Percentiles rank a stretch among this genome's conserved stretches.
Evolutionary conservation across 2,329 filamentous ascomycete species (phyloP).

Genomic region (Drechslera avenae): DNA sequence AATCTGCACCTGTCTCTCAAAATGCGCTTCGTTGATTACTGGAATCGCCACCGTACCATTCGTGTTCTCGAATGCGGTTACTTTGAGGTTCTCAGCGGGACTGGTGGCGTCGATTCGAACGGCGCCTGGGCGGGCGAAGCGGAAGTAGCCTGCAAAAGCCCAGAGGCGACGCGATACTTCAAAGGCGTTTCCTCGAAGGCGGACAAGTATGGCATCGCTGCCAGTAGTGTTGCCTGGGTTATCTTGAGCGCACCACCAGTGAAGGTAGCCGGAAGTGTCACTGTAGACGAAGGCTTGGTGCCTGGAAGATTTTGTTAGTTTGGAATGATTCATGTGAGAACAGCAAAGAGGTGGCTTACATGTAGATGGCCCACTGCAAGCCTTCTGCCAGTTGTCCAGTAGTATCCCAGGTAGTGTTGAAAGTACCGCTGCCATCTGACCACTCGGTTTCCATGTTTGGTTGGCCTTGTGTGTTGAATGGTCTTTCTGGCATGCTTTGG

Average conservation of each 20-base stretch:
- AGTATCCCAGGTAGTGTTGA: slow-evolving; percentile 52
- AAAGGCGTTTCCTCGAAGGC: slow-evolving; percentile 33
- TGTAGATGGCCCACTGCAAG: slow-evolving; percentile 59
- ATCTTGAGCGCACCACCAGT: slow-evolving; percentile 54
- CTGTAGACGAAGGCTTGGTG: slow-evolving; percentile 13
- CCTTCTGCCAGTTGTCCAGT: slow-evolving; percentile 56
- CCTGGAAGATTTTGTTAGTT: slow-evolving; percentile 21
- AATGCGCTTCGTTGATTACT: slow-evolving; percentile 38
- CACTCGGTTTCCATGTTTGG: slow-evolving; percentile 59
- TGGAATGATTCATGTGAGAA: too few relatives aligned
- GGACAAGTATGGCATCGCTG: slow-evolving; percentile 19
- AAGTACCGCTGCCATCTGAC: slow-evolving; percentile 48
- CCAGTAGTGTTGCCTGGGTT: slow-evolving; percentile 33
- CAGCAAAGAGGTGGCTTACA: slow-evolving; percentile 47
- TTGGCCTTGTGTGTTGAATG: slow-evolving; percentile 48
- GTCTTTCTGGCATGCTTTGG: slow-evolving; percentile 45
- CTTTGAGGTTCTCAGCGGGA: slow-evolving; percentile 26
- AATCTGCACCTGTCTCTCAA: slow-evolving; percentile 9
- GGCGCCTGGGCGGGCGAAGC: slow-evolving; percentile 47
- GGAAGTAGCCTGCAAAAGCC: slow-evolving; percentile 46
- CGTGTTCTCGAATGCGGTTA: slow-evolving; percentile 33
- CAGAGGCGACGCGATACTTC: slow-evolving; percentile 42
- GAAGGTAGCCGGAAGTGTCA: slow-evolving; percentile 54
- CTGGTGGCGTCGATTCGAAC: slow-evolving; percentile 39
- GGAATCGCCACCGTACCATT: slow-evolving; percentile 37